Conservation (phyloP, 1,284 basidiomycete genomes). For the Athelia psychrophila region DNA sequence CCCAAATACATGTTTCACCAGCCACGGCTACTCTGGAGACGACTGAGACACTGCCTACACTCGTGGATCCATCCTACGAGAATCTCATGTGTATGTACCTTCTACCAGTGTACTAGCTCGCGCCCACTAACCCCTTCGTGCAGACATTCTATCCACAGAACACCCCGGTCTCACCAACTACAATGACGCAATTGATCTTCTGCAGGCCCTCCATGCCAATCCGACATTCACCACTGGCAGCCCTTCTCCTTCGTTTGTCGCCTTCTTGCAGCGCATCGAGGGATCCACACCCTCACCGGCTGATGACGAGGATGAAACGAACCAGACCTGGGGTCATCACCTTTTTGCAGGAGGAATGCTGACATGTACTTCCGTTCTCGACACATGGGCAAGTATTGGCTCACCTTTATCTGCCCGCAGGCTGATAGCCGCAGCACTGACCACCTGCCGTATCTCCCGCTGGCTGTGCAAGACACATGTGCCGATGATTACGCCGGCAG, state of each 20-base stretch:
- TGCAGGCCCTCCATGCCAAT: neutral
- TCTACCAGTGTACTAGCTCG: neutral
- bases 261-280: neutral
- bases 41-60: no score
- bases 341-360: neutral
- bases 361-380: neutral
- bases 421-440: neutral
- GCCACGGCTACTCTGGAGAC: no score
- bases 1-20: no score
- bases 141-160: neutral
- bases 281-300: neutral
- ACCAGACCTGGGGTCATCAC: neutral
- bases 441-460: neutral
- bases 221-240: neutral
- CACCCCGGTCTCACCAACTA: no score
- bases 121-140: no score
- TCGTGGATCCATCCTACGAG: neutral
- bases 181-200: neutral
- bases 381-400: neutral
- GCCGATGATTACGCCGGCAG: no score
- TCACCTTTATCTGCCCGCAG: neutral
- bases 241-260: neutral
- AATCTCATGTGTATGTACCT: neutral
- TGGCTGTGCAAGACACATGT: neutral
- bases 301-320: neutral